A percentile compares a stretch with the other conserved stretches of the same genome.
phyloP scores from a whole-genome alignment of 257 asterid species.

The Marsdenia floribunda region DNA sequence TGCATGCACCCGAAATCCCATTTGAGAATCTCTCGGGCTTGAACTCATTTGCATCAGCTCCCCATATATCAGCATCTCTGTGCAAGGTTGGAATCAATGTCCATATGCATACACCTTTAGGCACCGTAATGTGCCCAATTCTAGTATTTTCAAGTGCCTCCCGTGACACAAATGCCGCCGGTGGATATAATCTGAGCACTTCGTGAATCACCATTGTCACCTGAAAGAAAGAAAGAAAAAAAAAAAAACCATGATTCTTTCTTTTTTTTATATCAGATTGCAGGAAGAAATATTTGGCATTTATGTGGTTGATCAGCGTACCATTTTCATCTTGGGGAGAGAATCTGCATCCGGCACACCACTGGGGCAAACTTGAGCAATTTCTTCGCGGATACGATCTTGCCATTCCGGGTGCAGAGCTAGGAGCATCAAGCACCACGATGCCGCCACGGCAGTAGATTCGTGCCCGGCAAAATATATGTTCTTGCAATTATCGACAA shows the following conservation, averaged over 20 bases:
- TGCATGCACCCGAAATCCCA: slow-evolving; percentile 63
- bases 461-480: slow-evolving; percentile 87
- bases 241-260: not conserved
- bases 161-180: slow-evolving; percentile 83
- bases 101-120: slow-evolving; percentile 81
- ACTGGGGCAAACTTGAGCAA: slow-evolving; percentile 29
- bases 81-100: slow-evolving; percentile 78
- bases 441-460: slow-evolving; percentile 76
- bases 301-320: slow-evolving; percentile 5
- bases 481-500: slow-evolving; percentile 90
- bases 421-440: slow-evolving; percentile 82
- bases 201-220: slow-evolving; percentile 79
- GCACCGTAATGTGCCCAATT: slow-evolving; percentile 56
- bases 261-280: not conserved
- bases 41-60: slow-evolving; percentile 60
- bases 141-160: slow-evolving; percentile 61
- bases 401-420: slow-evolving; percentile 88
- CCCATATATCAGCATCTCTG: slow-evolving; percentile 67
- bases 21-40: slow-evolving; percentile 64
- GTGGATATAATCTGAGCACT: slow-evolving; percentile 68
- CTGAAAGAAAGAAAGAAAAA: slow-evolving; percentile 16
- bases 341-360: slow-evolving; percentile 42
- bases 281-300: too few relatives aligned
- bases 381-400: slow-evolving; percentile 48
- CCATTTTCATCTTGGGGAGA: slow-evolving; percentile 62